Evolutionary conservation across 2,329 filamentous ascomycete species (phyloP).

Genomic region (Aspergillus tubingensis): DNA sequence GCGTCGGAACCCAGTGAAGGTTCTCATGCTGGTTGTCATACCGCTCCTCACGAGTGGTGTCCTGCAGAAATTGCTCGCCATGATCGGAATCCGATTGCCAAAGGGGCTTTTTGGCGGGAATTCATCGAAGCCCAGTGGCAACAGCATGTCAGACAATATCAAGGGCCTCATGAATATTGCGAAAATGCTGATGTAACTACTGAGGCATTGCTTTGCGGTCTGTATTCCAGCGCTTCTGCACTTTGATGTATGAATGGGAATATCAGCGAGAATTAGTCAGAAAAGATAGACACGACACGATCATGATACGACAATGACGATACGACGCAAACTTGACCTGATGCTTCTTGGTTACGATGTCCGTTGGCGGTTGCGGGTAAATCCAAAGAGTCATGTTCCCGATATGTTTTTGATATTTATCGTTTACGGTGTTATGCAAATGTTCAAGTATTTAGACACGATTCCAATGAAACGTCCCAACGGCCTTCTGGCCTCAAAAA

Average conservation of each 20-base stretch:
- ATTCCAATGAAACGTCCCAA: background rate
- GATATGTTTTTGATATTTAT: background rate
- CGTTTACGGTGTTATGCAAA: background rate
- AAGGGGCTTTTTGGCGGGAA: slow-evolving; percentile 50
- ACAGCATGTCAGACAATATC: slow-evolving; percentile 35
- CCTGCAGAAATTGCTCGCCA: slow-evolving; percentile 72
- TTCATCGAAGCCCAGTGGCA: slow-evolving; percentile 16
- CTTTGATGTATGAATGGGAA: background rate
- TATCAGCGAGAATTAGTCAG: background rate
- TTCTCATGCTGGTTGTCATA: slow-evolving; percentile 83
- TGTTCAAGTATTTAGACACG: background rate
- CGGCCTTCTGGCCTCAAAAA: background rate
- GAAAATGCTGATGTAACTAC: slow-evolving; percentile 39
- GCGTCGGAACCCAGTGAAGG: slow-evolving; percentile 80
- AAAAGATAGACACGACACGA: slow-evolving; percentile 16
- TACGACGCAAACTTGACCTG: slow-evolving; percentile 11
- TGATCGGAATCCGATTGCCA: slow-evolving; percentile 78
- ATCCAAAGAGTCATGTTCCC: background rate
- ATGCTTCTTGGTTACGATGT: slow-evolving; percentile 11
- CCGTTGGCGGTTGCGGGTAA: slow-evolving; percentile 12
- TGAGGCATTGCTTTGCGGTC: background rate
- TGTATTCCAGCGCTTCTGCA: too few species aligned
- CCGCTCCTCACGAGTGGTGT: slow-evolving; percentile 84
- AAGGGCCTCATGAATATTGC: slow-evolving; percentile 37
- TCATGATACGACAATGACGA: slow-evolving; percentile 28